Evolutionary conservation across 768 basidiomycete species (phyloP).

Genomic region (Mycena kentingensis): DNA sequence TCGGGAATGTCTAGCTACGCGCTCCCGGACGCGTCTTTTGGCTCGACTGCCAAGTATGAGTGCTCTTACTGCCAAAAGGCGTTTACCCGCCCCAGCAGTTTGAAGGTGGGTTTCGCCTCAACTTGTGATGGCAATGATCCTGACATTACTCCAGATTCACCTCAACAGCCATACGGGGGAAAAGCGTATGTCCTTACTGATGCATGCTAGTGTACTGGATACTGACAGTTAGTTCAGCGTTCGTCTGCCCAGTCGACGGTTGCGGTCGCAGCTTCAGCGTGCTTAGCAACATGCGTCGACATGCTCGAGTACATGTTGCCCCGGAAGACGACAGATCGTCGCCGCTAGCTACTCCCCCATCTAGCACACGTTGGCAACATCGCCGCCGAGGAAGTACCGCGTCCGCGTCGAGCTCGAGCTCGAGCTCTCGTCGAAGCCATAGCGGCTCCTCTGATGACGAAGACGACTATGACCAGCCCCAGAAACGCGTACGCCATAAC

Average conservation of each 20-base stretch:
- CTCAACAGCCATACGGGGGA: conserved; percentile 49
- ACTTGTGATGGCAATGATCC: neutral
- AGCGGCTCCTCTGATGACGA: conserved; percentile 42
- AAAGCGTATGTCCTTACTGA: conserved; percentile 15
- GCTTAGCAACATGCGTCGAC: conserved; percentile 86
- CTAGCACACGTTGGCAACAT: conserved; percentile 29
- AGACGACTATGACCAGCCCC: conserved; percentile 30
- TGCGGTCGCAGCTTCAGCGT: conserved; percentile 85
- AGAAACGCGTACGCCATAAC: conserved; percentile 36
- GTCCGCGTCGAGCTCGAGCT: conserved; percentile 45
- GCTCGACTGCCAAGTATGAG: conserved; percentile 58
- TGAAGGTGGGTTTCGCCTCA: conserved; percentile 60
- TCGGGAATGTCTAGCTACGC: conserved; percentile 17
- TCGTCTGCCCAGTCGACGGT: conserved; percentile 69
- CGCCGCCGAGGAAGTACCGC: conserved; percentile 41
- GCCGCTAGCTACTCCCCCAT: conserved; percentile 26
- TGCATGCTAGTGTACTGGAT: conserved; percentile 10
- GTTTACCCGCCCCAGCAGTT: conserved; percentile 81
- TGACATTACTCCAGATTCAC: conserved; percentile 59
- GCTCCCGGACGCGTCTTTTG: conserved; percentile 19
- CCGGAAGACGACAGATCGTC: conserved; percentile 20
- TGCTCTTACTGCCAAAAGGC: conserved; percentile 79
- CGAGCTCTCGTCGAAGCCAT: conserved; percentile 42
- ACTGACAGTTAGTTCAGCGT: conserved; percentile 48
- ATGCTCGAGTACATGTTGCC: conserved; percentile 67